Conservation (phyloP, 139 green algal genomes). For the Yamagishiella unicocca region DNA sequence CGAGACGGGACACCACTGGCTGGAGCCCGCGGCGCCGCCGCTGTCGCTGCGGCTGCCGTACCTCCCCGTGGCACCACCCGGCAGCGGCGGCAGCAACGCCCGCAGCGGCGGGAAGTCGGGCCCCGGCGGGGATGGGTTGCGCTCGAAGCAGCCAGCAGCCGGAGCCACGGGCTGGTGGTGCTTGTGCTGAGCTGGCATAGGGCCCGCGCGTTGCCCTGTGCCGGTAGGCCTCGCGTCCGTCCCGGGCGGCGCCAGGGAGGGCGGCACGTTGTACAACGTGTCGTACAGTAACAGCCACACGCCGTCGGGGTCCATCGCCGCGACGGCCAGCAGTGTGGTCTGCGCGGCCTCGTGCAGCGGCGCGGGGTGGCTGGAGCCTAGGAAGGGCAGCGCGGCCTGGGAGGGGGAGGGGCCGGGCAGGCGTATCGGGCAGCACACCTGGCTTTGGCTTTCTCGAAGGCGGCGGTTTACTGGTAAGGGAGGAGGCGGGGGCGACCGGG, state of each 20-base stretch:
- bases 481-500: too few relatives aligned
- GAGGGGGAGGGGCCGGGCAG: background rate
- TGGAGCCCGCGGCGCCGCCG: background rate
- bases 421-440: too few relatives aligned
- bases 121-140: too few relatives aligned
- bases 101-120: background rate
- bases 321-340: slow-evolving; percentile 62
- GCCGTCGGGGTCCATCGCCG: slow-evolving; percentile 72
- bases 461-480: too few relatives aligned
- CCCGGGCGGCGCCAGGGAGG: background rate
- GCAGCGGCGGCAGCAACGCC: slow-evolving; percentile 14
- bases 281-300: slow-evolving; percentile 75
- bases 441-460: too few relatives aligned
- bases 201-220: too few relatives aligned
- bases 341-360: slow-evolving; percentile 62
- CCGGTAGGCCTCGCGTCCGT: too few relatives aligned
- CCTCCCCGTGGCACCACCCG: background rate
- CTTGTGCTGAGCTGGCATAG: too few relatives aligned
- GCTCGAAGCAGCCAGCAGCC: too few relatives aligned
- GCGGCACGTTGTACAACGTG: slow-evolving; percentile 2
- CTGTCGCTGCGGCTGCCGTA: background rate
- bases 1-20: slow-evolving; percentile 7
- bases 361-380: slow-evolving; percentile 53
- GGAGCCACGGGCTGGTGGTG: too few relatives aligned
- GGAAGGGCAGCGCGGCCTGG: slow-evolving; percentile 54